Evolutionary conservation across 805 yeast genomes (phyloP).

Genomic region (Saccharomyces jurei): DNA sequence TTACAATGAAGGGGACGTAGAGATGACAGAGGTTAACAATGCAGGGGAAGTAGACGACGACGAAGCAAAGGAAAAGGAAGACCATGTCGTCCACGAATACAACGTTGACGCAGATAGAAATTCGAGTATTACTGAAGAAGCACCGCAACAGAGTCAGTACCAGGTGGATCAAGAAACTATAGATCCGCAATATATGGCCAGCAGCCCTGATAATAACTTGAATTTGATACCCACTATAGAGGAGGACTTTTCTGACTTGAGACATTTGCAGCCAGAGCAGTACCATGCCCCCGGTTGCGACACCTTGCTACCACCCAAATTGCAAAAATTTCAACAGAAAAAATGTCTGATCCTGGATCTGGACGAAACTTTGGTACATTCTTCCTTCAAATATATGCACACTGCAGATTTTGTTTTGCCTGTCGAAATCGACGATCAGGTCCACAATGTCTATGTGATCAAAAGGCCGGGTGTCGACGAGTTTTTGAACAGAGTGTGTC

Average conservation of each 20-base stretch:
- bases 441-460: conserved; percentile 90
- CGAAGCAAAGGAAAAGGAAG: conserved; percentile 16
- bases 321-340: conserved; percentile 41
- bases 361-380: conserved; percentile 94
- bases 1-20: neutral
- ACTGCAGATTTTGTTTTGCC: conserved; percentile 96
- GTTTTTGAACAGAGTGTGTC: conserved; percentile 73
- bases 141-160: conserved; percentile 3
- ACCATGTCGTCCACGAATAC: conserved; percentile 17
- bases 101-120: conserved; percentile 25
- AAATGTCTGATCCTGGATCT: conserved; percentile 87
- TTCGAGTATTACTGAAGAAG: conserved; percentile 13
- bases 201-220: neutral
- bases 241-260: conserved; percentile 46
- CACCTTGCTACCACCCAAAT: conserved; percentile 51
- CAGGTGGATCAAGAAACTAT: conserved; percentile 3
- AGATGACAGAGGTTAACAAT: neutral
- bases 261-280: conserved; percentile 66
- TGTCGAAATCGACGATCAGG: conserved; percentile 87
- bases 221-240: conserved; percentile 7
- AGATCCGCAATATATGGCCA: neutral
- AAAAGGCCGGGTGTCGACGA: conserved; percentile 98
- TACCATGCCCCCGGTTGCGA: conserved; percentile 56
- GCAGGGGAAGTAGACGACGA: conserved; percentile 5
- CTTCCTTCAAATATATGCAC: conserved; percentile 83